Base-by-base conservation (phyloP, 805 yeast species). In the Sugiyamaella boreocaroliniensis region DNA sequence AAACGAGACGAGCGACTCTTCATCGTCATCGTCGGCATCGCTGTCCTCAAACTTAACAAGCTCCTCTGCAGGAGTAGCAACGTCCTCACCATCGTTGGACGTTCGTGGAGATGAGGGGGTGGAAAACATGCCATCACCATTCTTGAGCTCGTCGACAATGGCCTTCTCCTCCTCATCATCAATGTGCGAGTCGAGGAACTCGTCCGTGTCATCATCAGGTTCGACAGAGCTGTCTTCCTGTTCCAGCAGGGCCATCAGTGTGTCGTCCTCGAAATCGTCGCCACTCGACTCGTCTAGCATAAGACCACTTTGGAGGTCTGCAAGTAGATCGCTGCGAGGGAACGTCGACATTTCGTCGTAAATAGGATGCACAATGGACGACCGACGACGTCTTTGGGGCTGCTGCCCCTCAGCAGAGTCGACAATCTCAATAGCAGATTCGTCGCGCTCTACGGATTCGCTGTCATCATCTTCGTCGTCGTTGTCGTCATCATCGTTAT, bases 261-360 rank as follows among this genome's bases (percentile, higher is more conserved):
- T 67, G 53, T 74, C 78, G 52, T 77, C 77, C 46, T 76, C 73
- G 56, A 67, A 69, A 59, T 83, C 90, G 10, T 80, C 88, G 52
- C 82, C 89, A 12, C 55, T 61, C n/a, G 60, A 60, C 16, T 55
- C 51, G 49, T 63, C 71, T 10, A 32, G 37, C 37, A 32, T 10
- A 4, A 32, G 37, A 11, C 37, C 37, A 32, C 37, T 32, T 9
- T 32, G 37, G n/a, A 32, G n/a, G 37, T 32, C 37, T 11, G 37
- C 37, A 3, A 32, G 37, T 14, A 32, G 11, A 32, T 32, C 37
- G 37, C n/a, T 32, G 19, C 48, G 40, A 4, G 55, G 55, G 40
- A 52, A 52, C 18, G 68, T 43, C 71, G 61, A 48, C 68, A 56
- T 16, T 68, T 64, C 64, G 71, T 71, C 58, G 61, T 47, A 58